Evolutionary conservation across 2,329 filamentous ascomycete genomes (phyloP), one percentile per base, ranked within the genome.

Genomic region (Myriosclerotinia scirpicola): DNA sequence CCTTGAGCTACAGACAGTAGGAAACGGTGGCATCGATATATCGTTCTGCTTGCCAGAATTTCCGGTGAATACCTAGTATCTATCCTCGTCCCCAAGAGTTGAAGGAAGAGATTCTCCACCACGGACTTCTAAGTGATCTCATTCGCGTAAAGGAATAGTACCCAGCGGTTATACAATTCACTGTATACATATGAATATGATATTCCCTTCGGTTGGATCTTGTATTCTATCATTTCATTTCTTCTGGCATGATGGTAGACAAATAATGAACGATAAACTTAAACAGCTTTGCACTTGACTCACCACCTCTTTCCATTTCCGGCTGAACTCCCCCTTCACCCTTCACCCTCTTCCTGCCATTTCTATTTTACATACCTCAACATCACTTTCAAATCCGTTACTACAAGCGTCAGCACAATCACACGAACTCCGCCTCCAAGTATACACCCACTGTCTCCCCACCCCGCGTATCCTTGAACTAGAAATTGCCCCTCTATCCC

Each of bases 391-490:
- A 60, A 6, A 48, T 48, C 7, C 12, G 17, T 34, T 20, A 22
- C 17, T 22, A 3, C 9, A 38, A 17, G 9, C 14, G n/a, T 17
- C 44, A 34, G 14, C 8, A 46, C 12, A 22, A 36, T 48, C 12
- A 15, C 30, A 34, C 22, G 30, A 52, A 50, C 46, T 58, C 9
- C 44, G 53, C 15, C n/a, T 42, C 11, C 40, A 46, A 34, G 52
- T 52, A 26, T 54, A 64, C 50, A 42, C 60, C 11, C 17, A 46
- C 22, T 42, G 38, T 14, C 48, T 42, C 26, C 36, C 40, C 6
- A 30, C 38, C 50, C 50, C 26, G 2, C 60, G 60, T 15, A 54
- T 53, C 15, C 22, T 64, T 12, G 60, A 64, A 44, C 26, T 46
- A 9, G 17, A 54, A 54, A 54, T 30, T n/a, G 26, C 38, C 4